These are phyloP conservation scores for Metroxylon sagu DNA, from an alignment of 176 grass and related monocot genomes.

Conservation along the genomic window DNA sequence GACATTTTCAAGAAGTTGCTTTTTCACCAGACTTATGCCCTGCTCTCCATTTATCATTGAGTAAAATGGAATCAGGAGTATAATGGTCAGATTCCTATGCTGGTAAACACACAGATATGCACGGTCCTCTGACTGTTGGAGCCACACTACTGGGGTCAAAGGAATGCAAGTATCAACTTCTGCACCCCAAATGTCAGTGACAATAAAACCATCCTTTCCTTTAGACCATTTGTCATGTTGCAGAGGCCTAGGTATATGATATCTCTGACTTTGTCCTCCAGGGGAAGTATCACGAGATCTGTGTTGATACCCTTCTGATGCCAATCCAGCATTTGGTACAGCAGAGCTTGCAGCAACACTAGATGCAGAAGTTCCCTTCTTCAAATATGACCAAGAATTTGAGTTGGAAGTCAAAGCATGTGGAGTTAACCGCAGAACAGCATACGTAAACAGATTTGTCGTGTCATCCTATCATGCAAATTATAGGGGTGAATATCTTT, in stretches of 20 bases:
- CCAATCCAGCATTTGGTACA: conserved; percentile 40
- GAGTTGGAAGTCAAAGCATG: conserved; percentile 67
- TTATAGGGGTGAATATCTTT: neutral
- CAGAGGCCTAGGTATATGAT: conserved; percentile 59
- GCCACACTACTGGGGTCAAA: conserved; percentile 60
- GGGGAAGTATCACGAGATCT: conserved; percentile 65
- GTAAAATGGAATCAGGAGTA: conserved; percentile 66
- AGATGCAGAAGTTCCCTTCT: conserved; percentile 50
- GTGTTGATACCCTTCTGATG: conserved; percentile 49
- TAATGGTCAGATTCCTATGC: conserved; percentile 56
- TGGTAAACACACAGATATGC: conserved; percentile 89
- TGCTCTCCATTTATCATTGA: conserved; percentile 71
- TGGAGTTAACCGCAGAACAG: conserved; percentile 76
- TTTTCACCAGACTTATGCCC: conserved; percentile 66
- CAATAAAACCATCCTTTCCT: conserved; percentile 87
- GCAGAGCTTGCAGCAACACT: conserved; percentile 36
- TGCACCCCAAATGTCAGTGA: conserved; percentile 36
- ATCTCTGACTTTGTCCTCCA: conserved; percentile 50
- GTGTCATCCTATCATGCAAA: conserved; percentile 68
- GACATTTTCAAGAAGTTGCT: conserved; percentile 79
- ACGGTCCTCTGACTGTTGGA: conserved; percentile 61
- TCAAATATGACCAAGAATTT: conserved; percentile 90
- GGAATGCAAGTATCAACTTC: conserved; percentile 36
- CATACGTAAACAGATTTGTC: conserved; percentile 66
- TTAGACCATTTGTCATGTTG: conserved; percentile 72